Evolutionary conservation across 306 rosid genomes (phyloP).

Genomic region (Trichosanthes truncata): DNA sequence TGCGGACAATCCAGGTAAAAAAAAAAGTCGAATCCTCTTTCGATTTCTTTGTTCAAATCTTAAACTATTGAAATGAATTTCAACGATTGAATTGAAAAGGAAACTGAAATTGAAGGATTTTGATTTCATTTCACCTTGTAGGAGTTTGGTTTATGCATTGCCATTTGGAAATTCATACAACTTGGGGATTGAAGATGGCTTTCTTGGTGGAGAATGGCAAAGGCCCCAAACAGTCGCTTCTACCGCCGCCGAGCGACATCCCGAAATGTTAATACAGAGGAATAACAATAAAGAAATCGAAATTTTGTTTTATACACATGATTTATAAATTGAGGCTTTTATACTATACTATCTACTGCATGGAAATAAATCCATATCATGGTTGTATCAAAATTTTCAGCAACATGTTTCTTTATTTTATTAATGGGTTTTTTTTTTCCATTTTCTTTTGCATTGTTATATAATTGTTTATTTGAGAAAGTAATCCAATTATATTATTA

Average conservation of each 20-base stretch:
- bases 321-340: not conserved
- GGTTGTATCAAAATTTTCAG: not conserved
- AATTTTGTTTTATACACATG: not conserved
- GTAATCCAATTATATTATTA: not conserved
- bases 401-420: not conserved
- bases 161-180: constrained; percentile 80
- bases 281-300: not conserved
- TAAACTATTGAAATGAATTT: not conserved
- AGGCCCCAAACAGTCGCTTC: constrained; percentile 55
- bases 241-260: constrained; percentile 79
- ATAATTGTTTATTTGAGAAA: too few relatives aligned
- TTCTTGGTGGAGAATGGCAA: constrained; percentile 87
- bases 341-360: too few relatives aligned
- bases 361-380: not conserved
- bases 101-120: not conserved
- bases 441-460: too few relatives aligned
- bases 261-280: constrained; percentile 50
- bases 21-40: not conserved
- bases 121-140: not conserved
- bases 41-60: not conserved
- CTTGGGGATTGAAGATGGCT: constrained; percentile 98
- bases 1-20: constrained; percentile 83
- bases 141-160: constrained; percentile 97
- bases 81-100: not conserved
- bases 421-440: not conserved